These are phyloP conservation scores for Flueggea neowawraea DNA, from an alignment of 441 rosid genomes.

Conservation along the genomic window DNA sequence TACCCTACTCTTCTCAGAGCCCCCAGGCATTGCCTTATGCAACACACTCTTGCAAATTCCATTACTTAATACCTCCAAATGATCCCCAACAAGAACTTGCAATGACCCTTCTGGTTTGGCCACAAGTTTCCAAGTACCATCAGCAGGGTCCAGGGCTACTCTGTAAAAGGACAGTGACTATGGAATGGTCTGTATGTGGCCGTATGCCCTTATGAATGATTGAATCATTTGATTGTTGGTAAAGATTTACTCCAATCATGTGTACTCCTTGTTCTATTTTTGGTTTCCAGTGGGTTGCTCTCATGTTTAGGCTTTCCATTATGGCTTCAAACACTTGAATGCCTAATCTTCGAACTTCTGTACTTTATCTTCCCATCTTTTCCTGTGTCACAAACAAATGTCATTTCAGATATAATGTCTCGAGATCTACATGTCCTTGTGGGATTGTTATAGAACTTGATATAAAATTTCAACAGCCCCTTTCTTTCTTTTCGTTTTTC, in stretches of 20 bases:
- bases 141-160: not conserved
- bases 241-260: not conserved
- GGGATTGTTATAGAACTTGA: too few relatives aligned
- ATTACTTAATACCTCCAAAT: constrained; percentile 1
- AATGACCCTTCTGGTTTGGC: not conserved
- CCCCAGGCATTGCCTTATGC: not conserved
- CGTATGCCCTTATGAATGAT: not conserved
- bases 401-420: too few relatives aligned
- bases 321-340: not conserved
- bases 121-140: not conserved
- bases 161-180: not conserved
- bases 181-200: constrained; percentile 3
- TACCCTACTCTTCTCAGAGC: not conserved
- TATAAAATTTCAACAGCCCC: too few relatives aligned
- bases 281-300: not conserved
- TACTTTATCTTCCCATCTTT: constrained; percentile 3
- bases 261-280: constrained; percentile 7
- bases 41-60: constrained; percentile 1
- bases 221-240: not conserved
- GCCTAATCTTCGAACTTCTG: not conserved
- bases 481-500: too few relatives aligned
- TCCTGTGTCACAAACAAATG: not conserved
- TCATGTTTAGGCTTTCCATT: constrained; percentile 5
- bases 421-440: too few relatives aligned
- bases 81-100: constrained; percentile 8